Percentiles rank a stretch among this genome's conserved stretches.
phyloP scores from a whole-genome alignment of 1,284 basidiomycete species.

The Moesziomyces antarcticus region DNA sequence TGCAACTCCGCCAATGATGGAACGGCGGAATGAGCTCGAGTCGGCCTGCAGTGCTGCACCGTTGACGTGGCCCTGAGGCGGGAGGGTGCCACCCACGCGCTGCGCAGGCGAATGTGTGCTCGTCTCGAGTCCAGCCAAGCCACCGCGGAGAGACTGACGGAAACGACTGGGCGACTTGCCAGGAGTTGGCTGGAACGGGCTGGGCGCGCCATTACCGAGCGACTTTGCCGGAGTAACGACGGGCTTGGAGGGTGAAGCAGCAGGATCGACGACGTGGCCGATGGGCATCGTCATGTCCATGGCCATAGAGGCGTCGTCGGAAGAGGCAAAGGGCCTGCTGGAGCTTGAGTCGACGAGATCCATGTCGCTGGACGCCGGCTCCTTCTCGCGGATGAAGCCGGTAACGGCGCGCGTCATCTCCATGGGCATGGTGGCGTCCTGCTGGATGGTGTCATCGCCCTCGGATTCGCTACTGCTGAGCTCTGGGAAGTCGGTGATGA shows the following conservation, averaged over 20 bases:
- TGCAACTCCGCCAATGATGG: slow-evolving; percentile 55
- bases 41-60: slow-evolving; percentile 13
- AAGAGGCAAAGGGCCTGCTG: slow-evolving; percentile 20
- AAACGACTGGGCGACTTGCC: slow-evolving; percentile 42
- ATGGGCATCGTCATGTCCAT: slow-evolving; percentile 59
- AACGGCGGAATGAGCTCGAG: slow-evolving; percentile 52
- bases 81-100: slow-evolving; percentile 28
- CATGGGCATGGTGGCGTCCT: slow-evolving; percentile 44
- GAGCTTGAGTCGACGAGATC: slow-evolving; percentile 39
- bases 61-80: slow-evolving; percentile 20
- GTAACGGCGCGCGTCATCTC: slow-evolving; percentile 46
- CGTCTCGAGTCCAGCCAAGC: slow-evolving; percentile 38
- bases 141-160: slow-evolving; percentile 47
- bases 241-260: slow-evolving; percentile 34
- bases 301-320: slow-evolving; percentile 32
- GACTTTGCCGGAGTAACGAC: slow-evolving; percentile 10
- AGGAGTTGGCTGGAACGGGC: slow-evolving; percentile 38
- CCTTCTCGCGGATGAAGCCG: slow-evolving; percentile 43
- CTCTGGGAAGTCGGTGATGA: slow-evolving; percentile 33
- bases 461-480: slow-evolving; percentile 35
- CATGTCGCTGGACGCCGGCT: slow-evolving; percentile 43
- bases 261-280: slow-evolving; percentile 25
- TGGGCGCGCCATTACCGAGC: slow-evolving; percentile 30
- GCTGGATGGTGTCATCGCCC: slow-evolving; percentile 33
- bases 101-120: slow-evolving; percentile 34